These are phyloP conservation scores for Pythium utonaiense DNA, from an alignment of 352 stramenopile genomes.

Conservation along the genomic window DNA sequence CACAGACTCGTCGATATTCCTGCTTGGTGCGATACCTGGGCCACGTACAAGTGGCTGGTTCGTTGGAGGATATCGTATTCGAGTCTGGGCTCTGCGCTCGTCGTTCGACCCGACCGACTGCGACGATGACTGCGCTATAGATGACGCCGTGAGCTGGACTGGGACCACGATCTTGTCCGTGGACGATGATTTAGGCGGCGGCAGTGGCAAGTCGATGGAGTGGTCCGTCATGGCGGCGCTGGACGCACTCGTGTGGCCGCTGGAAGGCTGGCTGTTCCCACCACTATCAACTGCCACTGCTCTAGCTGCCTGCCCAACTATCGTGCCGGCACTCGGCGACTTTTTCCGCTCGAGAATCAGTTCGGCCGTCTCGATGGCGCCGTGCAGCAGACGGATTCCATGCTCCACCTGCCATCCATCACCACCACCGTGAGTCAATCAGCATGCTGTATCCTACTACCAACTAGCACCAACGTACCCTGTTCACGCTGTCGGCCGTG, in stretches of 20 bases:
- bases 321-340: neutral
- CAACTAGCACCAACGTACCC: conserved; percentile 35
- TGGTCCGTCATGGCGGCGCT: conserved; percentile 19
- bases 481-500: conserved; percentile 42
- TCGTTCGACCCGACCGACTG: conserved; percentile 11
- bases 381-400: conserved; percentile 18
- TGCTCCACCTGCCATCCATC: conserved; percentile 22
- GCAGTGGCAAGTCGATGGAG: conserved; percentile 22
- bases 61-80: conserved; percentile 34
- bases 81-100: conserved; percentile 35
- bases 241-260: conserved; percentile 28
- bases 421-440: conserved; percentile 7
- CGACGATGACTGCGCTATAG: conserved; percentile 3
- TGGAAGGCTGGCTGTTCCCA: conserved; percentile 29
- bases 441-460: conserved; percentile 32
- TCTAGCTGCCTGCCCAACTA: conserved; percentile 9
- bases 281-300: conserved; percentile 27
- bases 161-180: neutral
- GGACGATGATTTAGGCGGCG: conserved; percentile 7
- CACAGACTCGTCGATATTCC: conserved; percentile 22
- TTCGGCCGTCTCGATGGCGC: conserved; percentile 19
- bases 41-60: conserved; percentile 19
- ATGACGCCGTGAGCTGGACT: neutral
- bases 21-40: conserved; percentile 24
- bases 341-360: conserved; percentile 14